Percentiles rank a stretch among this genome's conserved stretches.
Conservation (phyloP, 2,329 filamentous ascomycete species). For the Aspergillus fischeri region DNA sequence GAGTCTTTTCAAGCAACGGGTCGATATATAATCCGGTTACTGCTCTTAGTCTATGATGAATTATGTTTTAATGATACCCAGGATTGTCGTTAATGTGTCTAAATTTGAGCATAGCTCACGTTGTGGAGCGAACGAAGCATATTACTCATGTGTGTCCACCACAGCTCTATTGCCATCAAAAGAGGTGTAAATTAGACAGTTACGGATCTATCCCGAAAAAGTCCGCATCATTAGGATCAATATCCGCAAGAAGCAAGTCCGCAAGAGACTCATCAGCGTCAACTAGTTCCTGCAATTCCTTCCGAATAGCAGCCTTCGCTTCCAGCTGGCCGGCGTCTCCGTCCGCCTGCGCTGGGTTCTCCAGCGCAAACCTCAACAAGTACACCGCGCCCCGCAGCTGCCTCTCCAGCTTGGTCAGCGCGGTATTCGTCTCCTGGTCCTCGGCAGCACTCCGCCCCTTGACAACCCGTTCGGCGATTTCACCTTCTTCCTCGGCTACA, state of each 20-base stretch:
- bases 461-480: conserved; percentile 4
- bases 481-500: conserved; percentile 37
- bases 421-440: conserved; percentile 1
- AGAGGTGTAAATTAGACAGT: background rate
- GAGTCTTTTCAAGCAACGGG: conserved; percentile 89
- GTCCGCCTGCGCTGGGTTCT: conserved; percentile 20
- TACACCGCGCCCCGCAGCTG: conserved; percentile 26
- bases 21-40: conserved; percentile 35
- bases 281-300: conserved; percentile 33
- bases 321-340: conserved; percentile 16
- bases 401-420: conserved; percentile 20
- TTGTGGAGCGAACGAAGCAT: background rate
- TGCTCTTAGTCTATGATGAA: background rate
- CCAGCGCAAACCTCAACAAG: conserved; percentile 28
- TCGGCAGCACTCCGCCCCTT: background rate
- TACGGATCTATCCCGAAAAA: conserved; percentile 11
- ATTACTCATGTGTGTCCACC: background rate
- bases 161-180: background rate
- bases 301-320: conserved; percentile 27
- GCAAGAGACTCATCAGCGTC: conserved; percentile 31
- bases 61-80: conserved; percentile 1
- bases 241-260: conserved; percentile 22
- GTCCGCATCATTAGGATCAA: conserved; percentile 16
- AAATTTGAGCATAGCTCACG: background rate
- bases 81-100: background rate